Conservation (phyloP, 495 filamentous ascomycete species). For the Aspergillus wentii region DNA sequence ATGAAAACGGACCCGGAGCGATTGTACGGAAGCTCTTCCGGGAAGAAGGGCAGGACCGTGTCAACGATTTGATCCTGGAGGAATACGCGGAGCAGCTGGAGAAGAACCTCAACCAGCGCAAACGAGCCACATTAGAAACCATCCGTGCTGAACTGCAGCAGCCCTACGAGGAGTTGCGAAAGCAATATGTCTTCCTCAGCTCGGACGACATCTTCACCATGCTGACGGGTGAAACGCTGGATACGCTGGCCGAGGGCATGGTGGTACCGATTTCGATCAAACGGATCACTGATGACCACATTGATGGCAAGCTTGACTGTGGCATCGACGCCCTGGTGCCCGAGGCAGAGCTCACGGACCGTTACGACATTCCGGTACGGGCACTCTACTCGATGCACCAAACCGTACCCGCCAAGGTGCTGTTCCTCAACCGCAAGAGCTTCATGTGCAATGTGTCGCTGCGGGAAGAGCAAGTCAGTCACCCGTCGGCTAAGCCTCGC, state of each 20-base stretch:
- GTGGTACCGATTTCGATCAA: conserved; percentile 85
- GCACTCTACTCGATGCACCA: conserved; percentile 66
- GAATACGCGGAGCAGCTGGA: conserved; percentile 96
- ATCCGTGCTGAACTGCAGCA: conserved; percentile 89
- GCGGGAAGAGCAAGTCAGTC: conserved; percentile 69
- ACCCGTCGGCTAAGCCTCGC: conserved; percentile 57
- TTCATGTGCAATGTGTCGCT: conserved; percentile 80
- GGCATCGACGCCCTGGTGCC: conserved; percentile 86
- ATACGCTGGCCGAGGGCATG: conserved; percentile 82
- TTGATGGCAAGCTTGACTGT: conserved; percentile 88
- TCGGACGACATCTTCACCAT: conserved; percentile 91
- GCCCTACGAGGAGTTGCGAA: conserved; percentile 90
- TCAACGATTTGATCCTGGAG: conserved; percentile 93
- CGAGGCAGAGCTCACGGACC: conserved; percentile 63
- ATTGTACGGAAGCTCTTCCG: conserved; percentile 89
- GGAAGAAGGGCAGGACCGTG: conserved; percentile 86
- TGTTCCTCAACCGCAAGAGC: conserved; percentile 75
- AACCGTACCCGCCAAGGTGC: conserved; percentile 80
- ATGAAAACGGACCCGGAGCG: conserved; percentile 80
- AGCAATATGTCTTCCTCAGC: conserved; percentile 64
- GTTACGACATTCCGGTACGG: conserved; percentile 51
- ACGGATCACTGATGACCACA: conserved; percentile 82
- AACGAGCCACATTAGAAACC: conserved; percentile 92
- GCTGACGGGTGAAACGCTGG: conserved; percentile 88
- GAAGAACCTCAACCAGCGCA: conserved; percentile 84